These are phyloP conservation scores for Asterophora lycoperdoides DNA, from an alignment of 768 basidiomycete genomes.

Conservation along the genomic window DNA sequence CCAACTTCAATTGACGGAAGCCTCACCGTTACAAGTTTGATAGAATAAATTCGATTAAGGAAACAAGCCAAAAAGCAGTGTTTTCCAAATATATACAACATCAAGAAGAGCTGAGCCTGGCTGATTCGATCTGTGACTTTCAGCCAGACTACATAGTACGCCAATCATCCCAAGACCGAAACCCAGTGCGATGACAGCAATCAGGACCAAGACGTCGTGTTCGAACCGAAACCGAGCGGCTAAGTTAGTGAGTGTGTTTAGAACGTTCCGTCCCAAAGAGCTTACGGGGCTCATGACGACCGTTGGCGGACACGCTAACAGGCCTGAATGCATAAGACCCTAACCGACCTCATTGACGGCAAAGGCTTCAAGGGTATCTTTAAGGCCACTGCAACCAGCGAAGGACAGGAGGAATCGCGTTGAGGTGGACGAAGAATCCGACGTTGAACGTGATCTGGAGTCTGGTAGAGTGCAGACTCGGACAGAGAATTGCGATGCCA, in stretches of 20 bases:
- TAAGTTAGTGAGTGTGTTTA: constrained; percentile 26
- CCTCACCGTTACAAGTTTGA: no score
- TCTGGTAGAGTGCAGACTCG: constrained; percentile 68
- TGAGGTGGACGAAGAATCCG: constrained; percentile 89
- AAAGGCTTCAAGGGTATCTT: constrained; percentile 80
- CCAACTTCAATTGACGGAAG: no score
- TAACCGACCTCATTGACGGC: constrained; percentile 90
- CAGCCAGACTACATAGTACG: constrained; percentile 74
- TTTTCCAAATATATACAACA: background rate
- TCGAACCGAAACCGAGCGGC: constrained; percentile 82
- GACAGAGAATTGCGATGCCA: constrained; percentile 86
- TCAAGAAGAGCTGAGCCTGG: constrained; percentile 22
- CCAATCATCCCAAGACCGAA: constrained; percentile 70
- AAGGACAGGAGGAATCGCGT: constrained; percentile 81
- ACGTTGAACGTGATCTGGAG: constrained; percentile 87
- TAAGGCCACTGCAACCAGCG: constrained; percentile 92
- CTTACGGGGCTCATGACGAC: constrained; percentile 83
- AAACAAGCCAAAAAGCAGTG: background rate
- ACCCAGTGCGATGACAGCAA: constrained; percentile 81
- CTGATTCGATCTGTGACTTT: constrained; percentile 72
- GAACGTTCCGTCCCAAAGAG: constrained; percentile 4
- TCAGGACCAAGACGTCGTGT: constrained; percentile 80
- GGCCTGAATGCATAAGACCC: constrained; percentile 72
- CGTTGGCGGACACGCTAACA: constrained; percentile 69
- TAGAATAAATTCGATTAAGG: no score